phyloP scores from a whole-genome alignment of 805 yeast genomes.

The Candida arabinofermentans region DNA sequence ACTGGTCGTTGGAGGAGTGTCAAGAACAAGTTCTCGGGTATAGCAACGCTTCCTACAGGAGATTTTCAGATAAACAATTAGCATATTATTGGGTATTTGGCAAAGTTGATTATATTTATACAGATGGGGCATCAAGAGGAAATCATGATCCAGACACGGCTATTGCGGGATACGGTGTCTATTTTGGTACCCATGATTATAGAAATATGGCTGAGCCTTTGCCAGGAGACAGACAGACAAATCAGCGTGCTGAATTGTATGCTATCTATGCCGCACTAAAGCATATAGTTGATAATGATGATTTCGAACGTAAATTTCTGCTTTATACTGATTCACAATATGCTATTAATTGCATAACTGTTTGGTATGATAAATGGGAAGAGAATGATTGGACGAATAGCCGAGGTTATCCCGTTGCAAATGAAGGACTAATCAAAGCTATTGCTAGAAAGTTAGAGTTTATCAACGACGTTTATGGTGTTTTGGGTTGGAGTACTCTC shows the following conservation, averaged over 20 bases:
- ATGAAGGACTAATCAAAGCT: slow-evolving; percentile 46
- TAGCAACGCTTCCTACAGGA: slow-evolving; percentile 52
- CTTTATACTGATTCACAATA: slow-evolving; percentile 73
- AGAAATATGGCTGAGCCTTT: slow-evolving; percentile 56
- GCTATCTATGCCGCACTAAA: slow-evolving; percentile 60
- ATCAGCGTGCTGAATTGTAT: slow-evolving; percentile 74
- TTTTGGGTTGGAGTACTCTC: slow-evolving; percentile 36
- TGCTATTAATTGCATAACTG: slow-evolving; percentile 49
- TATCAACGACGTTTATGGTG: slow-evolving; percentile 35
- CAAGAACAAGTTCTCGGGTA: slow-evolving; percentile 50
- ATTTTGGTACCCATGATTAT: slow-evolving; percentile 51
- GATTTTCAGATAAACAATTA: slow-evolving; percentile 34
- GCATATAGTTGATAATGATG: slow-evolving; percentile 26
- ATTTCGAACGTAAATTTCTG: slow-evolving; percentile 25
- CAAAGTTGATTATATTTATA: slow-evolving; percentile 38
- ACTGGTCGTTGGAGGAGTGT: slow-evolving; percentile 54
- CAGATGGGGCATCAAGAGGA: slow-evolving; percentile 74
- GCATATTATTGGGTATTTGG: not conserved
- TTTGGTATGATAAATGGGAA: slow-evolving; percentile 58
- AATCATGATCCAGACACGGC: slow-evolving; percentile 44
- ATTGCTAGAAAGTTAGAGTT: slow-evolving; percentile 24
- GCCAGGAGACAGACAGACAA: slow-evolving; percentile 50
- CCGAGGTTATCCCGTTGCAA: slow-evolving; percentile 42
- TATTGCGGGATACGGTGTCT: slow-evolving; percentile 73
- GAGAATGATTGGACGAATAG: slow-evolving; percentile 48